Conservation (phyloP, 257 asterid genomes). For the Solanum bulbocastanum region DNA sequence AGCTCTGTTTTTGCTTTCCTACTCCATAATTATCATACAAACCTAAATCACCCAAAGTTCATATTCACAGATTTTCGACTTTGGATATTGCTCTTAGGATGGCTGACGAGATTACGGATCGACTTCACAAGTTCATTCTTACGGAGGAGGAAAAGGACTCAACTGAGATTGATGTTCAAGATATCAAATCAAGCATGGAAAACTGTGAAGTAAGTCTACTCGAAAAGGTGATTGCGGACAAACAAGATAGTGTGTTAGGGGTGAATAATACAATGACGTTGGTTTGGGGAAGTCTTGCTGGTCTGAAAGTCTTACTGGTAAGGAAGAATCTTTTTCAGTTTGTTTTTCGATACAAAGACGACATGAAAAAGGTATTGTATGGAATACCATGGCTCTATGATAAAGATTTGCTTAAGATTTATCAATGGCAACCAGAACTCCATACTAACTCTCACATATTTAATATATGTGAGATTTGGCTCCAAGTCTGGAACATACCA, state of each 20-base stretch:
- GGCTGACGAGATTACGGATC: background rate
- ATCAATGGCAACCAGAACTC: no score
- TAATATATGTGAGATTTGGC: no score
- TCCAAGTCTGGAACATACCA: no score
- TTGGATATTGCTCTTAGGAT: background rate
- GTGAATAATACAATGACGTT: background rate
- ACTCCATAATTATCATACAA: no score
- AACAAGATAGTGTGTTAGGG: background rate
- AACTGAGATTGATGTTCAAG: background rate
- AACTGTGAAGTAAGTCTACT: background rate
- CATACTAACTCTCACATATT: no score
- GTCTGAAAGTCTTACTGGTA: background rate
- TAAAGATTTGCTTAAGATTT: no score
- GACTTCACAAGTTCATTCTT: background rate
- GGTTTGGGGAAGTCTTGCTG: background rate
- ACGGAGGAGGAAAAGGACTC: background rate
- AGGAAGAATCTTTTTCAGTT: background rate
- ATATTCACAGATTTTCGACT: no score
- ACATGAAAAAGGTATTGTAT: no score
- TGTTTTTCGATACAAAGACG: no score
- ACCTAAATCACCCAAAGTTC: no score
- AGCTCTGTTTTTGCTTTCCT: no score
- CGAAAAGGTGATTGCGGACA: background rate
- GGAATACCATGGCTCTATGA: no score
- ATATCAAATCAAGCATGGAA: background rate